Base-by-base conservation (phyloP, 768 basidiomycete genomes). In the Lentinula sp. region DNA sequence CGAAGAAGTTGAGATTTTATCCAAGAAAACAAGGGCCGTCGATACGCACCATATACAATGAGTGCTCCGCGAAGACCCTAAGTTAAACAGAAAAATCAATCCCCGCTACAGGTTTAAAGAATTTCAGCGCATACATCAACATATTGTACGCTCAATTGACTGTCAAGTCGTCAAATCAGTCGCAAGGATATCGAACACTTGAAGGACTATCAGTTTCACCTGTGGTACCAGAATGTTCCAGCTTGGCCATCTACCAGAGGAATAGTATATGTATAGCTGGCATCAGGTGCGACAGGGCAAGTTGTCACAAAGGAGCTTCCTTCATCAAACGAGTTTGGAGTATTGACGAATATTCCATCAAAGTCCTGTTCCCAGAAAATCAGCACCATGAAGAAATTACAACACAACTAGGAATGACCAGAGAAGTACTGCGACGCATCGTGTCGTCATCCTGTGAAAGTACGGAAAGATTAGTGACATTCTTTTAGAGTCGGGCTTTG, bases 191-290 rank as follows among this genome's bases (percentile, higher is more conserved):
- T 2, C 18, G 37, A 16, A 15, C 23, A 5, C 15, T 7, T 6
- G 32, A 39, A 20, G 53, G 61, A 66, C 65, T 67, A 28, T 35
- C 20, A 54, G 35, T 37, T 35, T 15, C 13, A 54, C 53, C 53
- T 70, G 65, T 73, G 72, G 62, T 72, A 71, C 80, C 79, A 81
- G 63, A 70, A 81, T 0, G 78, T 80, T 12, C 79, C 79, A 8
- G 74, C 67, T 62, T 80, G 79, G 7, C 37, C 37, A 8, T 69
- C 62, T 51, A 66, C 66, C 42, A 73, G 64, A 46, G 70, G 70
- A 61, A 79, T 71, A 32, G 67, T 68, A 63, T 79, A 75, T 35
- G 70, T 71, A 64, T 76, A 79, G 50, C 66, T 71, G 6, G 71
- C 64, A n/a, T 70, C 70, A 13, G 76, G 73, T 49, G 64, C 71